Evolutionary conservation across 495 filamentous ascomycete genomes (phyloP), one percentile per base, ranked within the genome.

Genomic region (Podospora tetraspora): DNA sequence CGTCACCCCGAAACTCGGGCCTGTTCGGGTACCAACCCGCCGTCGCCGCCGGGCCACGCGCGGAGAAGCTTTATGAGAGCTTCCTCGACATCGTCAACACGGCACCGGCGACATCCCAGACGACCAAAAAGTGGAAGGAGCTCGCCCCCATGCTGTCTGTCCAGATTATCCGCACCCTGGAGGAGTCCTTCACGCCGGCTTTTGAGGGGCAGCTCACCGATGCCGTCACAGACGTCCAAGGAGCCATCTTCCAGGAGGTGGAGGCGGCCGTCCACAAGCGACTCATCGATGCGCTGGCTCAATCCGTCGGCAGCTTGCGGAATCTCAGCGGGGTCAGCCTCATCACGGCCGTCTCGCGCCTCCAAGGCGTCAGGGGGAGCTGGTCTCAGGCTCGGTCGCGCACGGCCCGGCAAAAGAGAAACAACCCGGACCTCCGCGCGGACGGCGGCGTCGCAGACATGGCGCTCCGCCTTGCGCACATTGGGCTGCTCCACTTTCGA

Each of bases 401-500:
- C 43, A 52, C 43, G 43, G 43, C 43, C 43, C 43, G 43, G 43
- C 43, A 52, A 52, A 52, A 52, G 19, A 52, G 43, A n/a, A 52
- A n/a, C 43, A 52, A 52, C 7, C 43, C 78, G n/a, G 81, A 81
- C 29, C 74, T 76, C 10, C 79, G 80, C 19, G 82, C 83, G 59
- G 81, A 83, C 57, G 82, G 79, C 27, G 85, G 86, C 63, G 77
- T 91, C 21, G 84, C 87, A 59, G 87, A 92, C 63, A 86, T 94
- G 72, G 87, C 90, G 2, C 87, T 85, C 66, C 87, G 90, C 30
- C 80, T 95, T 56, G 88, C 92, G 12, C 93, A 96, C 71, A 85
- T 97, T 57, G 87, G 88, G 10, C 83, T 93, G 22, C 78, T 96
- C 24, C 92, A 97, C 76, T 97, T 93, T 93, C 83, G 89, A 62